Evolutionary conservation across 2,329 filamentous ascomycete species (phyloP), one percentile per base, ranked within the genome.

Genomic region (Rhynchosporium agropyri): DNA sequence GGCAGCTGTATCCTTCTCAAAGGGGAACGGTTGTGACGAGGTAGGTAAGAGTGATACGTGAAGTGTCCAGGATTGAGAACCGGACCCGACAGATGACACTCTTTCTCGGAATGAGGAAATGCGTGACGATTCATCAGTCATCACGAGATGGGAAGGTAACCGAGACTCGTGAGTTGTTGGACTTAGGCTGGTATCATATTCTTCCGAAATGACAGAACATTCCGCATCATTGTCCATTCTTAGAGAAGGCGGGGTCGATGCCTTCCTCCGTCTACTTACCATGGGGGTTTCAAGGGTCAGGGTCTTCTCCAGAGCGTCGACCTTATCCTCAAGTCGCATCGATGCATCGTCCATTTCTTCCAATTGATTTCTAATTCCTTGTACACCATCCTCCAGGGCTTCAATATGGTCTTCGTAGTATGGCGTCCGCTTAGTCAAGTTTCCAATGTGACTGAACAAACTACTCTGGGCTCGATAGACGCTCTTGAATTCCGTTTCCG

Each of bases 1-100:
- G 3, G 84, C 83, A 46, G 78, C 81, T 13, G 84, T 86, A 67
- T 86, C 83, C 70, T 84, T 84, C 73, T 86, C 84, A 70, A 86
- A 87, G 0, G 84, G 84, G 66, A 86, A 85, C 4, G 83, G 81
- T 61, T 83, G 80, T 40, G 78, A 78, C 12, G 77, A 77, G 53
- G 79, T 81, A 3, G 84, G 84, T 43, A 87, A 77, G 12, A 87
- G 78, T 2, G 84, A 86, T 42, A 87, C 77, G 68, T 86, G 84
- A 33, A 86, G 81, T 1, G 84, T 86, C 84, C 84, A 87, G 4
- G 78, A 74, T 60, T 75, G 76, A 20, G 76, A 72, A 12, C 66
- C 70, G n/a, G 69, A 67, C 20, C 67, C 68, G n/a, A 68, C 63
- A 15, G 67, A 69, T 5, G 65, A 55, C 46, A 71, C 65, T 49